Conservation (phyloP, 1,284 basidiomycete species). For the Tylopilus microsporus region DNA sequence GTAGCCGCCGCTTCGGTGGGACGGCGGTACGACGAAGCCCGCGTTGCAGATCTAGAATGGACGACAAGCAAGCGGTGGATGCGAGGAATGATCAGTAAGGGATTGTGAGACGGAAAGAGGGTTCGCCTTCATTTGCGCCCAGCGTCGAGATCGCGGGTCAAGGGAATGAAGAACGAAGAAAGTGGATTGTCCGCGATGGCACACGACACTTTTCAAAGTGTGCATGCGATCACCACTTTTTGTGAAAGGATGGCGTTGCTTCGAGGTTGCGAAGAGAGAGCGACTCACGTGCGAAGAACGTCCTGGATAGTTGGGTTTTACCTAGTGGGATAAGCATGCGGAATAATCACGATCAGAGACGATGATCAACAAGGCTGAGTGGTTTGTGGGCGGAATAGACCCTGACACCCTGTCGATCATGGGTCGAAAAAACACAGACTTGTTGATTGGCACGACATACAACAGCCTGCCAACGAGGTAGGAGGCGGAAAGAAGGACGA, state of each 20-base stretch:
- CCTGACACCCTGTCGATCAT: conserved; percentile 2
- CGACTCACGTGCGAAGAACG: conserved; percentile 80
- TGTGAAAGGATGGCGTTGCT: neutral
- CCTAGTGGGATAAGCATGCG: conserved; percentile 33
- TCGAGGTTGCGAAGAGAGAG: neutral
- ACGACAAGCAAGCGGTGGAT: neutral
- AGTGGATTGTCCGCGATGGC: neutral
- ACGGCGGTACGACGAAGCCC: conserved; percentile 79
- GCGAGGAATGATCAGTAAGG: neutral
- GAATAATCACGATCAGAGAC: conserved; percentile 12
- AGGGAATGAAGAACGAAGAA: neutral
- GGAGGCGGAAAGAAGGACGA: neutral
- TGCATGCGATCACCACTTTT: neutral
- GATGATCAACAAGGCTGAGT: neutral
- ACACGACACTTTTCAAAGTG: neutral
- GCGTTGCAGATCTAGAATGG: conserved; percentile 73
- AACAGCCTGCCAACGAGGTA: neutral
- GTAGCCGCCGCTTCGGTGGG: conserved; percentile 64
- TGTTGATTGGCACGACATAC: neutral
- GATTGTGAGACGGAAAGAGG: neutral
- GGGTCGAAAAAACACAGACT: neutral
- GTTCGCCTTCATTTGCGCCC: conserved; percentile 16
- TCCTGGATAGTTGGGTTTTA: conserved; percentile 93
- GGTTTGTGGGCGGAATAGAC: neutral
- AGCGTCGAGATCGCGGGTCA: neutral